phyloP scores from a whole-genome alignment of 2,329 filamentous ascomycete genomes.

The Penicillium palitans region DNA sequence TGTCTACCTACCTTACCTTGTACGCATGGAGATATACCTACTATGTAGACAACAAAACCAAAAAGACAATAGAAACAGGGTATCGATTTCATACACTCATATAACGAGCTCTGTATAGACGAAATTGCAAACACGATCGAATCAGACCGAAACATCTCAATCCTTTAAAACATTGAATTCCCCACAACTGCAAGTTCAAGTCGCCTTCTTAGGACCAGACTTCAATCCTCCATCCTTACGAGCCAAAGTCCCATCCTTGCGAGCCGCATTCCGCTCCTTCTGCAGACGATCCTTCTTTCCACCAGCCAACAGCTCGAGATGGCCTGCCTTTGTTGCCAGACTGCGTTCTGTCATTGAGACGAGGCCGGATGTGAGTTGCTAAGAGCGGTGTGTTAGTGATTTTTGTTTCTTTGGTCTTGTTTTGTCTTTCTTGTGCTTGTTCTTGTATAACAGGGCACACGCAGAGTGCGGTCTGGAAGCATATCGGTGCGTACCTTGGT shows the following conservation, averaged over 20 bases:
- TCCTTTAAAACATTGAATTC: neutral
- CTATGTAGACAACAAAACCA: neutral
- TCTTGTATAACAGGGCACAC: neutral
- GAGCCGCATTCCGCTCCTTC: slow-evolving; percentile 38
- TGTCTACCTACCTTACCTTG: neutral
- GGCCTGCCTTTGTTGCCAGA: slow-evolving; percentile 66
- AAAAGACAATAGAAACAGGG: slow-evolving; percentile 17
- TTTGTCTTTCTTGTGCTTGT: neutral
- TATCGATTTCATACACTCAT: slow-evolving; percentile 28
- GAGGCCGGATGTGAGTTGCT: slow-evolving; percentile 64
- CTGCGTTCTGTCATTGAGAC: slow-evolving; percentile 66
- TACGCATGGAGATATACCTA: neutral
- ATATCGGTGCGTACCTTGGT: slow-evolving; percentile 53
- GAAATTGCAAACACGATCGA: neutral
- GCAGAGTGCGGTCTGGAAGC: neutral
- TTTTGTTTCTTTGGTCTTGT: neutral
- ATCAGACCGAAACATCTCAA: neutral
- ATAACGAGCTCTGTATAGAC: slow-evolving; percentile 8
- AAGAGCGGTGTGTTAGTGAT: neutral
- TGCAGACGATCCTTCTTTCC: slow-evolving; percentile 61
- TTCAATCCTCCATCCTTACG: slow-evolving; percentile 26
- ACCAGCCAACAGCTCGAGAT: slow-evolving; percentile 67
- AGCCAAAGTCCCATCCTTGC: slow-evolving; percentile 22
- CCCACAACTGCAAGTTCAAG: neutral
- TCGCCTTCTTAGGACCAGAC: slow-evolving; percentile 4